A percentile compares a stretch with the other conserved stretches of the same genome.
Evolutionary conservation across 2,329 filamentous ascomycete genomes (phyloP).

Genomic region (Metarhizium anisopliae): DNA sequence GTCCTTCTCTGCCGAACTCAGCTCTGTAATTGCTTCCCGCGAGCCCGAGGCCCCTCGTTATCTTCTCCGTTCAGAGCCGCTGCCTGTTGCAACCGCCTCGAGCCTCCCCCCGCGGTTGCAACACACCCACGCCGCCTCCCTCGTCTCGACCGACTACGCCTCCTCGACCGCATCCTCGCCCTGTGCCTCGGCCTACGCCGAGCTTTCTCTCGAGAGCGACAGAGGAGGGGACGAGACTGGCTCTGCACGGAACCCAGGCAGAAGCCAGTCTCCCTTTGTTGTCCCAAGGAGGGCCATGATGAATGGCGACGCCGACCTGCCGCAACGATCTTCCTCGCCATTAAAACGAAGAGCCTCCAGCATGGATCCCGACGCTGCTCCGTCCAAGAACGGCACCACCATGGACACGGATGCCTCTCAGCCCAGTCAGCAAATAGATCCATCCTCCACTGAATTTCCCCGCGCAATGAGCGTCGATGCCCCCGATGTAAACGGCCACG

Average conservation of each 20-base stretch:
- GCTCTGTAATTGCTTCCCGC: slow-evolving; percentile 26
- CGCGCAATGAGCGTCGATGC: slow-evolving; percentile 34
- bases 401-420: slow-evolving; percentile 34
- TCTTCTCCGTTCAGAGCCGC: slow-evolving; percentile 31
- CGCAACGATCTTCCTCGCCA: slow-evolving; percentile 55
- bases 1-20: slow-evolving; percentile 39
- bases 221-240: slow-evolving; percentile 38
- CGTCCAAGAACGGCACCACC: slow-evolving; percentile 30
- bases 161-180: slow-evolving; percentile 51
- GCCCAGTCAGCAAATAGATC: slow-evolving; percentile 12
- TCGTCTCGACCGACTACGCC: slow-evolving; percentile 38
- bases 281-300: slow-evolving; percentile 46
- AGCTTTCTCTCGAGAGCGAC: slow-evolving; percentile 48
- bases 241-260: slow-evolving; percentile 27
- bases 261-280: slow-evolving; percentile 45
- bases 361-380: slow-evolving; percentile 43
- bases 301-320: slow-evolving; percentile 48
- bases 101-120: slow-evolving; percentile 1
- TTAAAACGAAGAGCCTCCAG: slow-evolving; percentile 55
- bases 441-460: slow-evolving; percentile 15
- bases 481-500: slow-evolving; percentile 17
- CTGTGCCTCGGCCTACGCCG: slow-evolving; percentile 44
- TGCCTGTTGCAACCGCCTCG: slow-evolving; percentile 31
- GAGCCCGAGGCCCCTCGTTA: slow-evolving; percentile 21
- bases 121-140: slow-evolving; percentile 18